Percentiles rank a stretch among this genome's conserved stretches.
Conservation (phyloP, 257 asterid species). For the Solanum paucissectum region DNA sequence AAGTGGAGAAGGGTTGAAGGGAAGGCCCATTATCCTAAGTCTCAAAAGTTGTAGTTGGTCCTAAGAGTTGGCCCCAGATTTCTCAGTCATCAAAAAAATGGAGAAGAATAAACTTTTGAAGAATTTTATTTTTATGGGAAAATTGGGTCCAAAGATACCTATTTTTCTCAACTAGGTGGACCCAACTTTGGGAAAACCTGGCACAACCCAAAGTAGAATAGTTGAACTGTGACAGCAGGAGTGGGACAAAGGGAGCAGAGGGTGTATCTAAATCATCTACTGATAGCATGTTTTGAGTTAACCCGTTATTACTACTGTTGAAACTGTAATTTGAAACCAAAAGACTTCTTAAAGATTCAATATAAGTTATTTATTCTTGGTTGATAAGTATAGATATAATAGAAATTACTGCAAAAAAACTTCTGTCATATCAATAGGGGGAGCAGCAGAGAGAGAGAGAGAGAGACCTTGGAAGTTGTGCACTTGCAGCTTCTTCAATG, state of each 20-base stretch:
- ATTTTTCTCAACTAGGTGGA: background rate
- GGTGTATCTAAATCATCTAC: background rate
- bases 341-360: background rate
- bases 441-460: conserved; percentile 2
- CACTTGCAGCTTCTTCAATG: conserved; percentile 47
- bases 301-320: background rate
- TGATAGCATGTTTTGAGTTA: background rate
- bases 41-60: background rate
- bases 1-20: background rate
- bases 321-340: background rate
- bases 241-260: background rate
- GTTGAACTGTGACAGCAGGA: background rate
- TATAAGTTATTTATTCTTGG: background rate
- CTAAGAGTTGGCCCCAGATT: background rate
- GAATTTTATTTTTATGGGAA: background rate
- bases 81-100: background rate
- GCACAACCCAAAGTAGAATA: background rate
- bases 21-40: background rate
- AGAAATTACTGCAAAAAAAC: background rate
- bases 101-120: background rate
- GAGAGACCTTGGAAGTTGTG: conserved; percentile 48
- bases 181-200: background rate
- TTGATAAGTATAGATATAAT: background rate
- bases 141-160: background rate
- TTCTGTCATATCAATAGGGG: background rate